Percentiles rank a stretch among this genome's conserved stretches.
Evolutionary conservation across 345 rosid genomes (phyloP).

Genomic region (Brassica rapa): DNA sequence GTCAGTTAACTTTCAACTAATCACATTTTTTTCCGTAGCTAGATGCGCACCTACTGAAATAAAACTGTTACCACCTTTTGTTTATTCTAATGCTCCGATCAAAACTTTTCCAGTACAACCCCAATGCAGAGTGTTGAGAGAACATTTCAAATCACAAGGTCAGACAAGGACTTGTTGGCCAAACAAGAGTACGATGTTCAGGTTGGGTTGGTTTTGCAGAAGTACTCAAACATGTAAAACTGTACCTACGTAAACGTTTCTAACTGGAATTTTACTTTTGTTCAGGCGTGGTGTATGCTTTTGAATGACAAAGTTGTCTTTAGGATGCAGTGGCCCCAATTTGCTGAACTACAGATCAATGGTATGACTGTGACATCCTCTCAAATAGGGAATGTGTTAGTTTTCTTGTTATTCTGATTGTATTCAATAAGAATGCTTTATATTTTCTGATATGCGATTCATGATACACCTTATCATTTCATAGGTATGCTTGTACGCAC

Average conservation of each 20-base stretch:
- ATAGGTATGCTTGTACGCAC: slow-evolving; percentile 72
- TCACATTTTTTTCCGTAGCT: slow-evolving; percentile 3
- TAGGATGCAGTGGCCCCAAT: slow-evolving; percentile 99
- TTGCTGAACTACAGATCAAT: slow-evolving; percentile 87
- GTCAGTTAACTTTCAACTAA: background rate
- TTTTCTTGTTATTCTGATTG: background rate
- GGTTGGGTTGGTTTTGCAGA: slow-evolving; percentile 49
- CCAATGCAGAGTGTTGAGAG: slow-evolving; percentile 70
- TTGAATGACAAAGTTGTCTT: slow-evolving; percentile 90
- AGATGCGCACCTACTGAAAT: background rate
- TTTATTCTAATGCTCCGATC: slow-evolving; percentile 34
- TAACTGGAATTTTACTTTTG: slow-evolving; percentile 29
- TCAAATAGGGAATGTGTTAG: background rate
- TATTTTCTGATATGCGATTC: slow-evolving; percentile 10
- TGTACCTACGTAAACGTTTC: background rate
- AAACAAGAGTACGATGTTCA: slow-evolving; percentile 80
- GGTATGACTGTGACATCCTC: slow-evolving; percentile 54
- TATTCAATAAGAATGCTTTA: background rate
- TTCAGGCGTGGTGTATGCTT: slow-evolving; percentile 99
- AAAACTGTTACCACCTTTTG: slow-evolving; percentile 4
- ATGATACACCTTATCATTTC: slow-evolving; percentile 14
- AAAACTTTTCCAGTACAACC: slow-evolving; percentile 59
- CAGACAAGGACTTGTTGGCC: slow-evolving; percentile 64
- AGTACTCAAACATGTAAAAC: background rate
- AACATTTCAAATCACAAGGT: slow-evolving; percentile 69